Evolutionary conservation across 306 rosid species (phyloP).

Genomic region (Ammopiptanthus mongolicus): DNA sequence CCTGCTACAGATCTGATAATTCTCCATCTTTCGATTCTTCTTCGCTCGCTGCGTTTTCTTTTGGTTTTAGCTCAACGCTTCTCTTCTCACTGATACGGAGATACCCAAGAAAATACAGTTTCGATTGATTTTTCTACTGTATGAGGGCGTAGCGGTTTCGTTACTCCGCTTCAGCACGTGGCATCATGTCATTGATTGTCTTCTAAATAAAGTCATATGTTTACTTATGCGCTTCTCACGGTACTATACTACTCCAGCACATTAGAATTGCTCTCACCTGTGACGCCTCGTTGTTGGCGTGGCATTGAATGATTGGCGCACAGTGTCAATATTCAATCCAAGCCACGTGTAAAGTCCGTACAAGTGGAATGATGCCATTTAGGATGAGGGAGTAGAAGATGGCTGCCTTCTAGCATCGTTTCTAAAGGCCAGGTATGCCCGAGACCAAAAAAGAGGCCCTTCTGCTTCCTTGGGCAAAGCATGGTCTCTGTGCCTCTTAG

Average conservation of each 20-base stretch:
- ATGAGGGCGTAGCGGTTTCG: background rate
- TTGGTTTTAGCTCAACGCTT: background rate
- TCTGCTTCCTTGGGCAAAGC: too few species aligned
- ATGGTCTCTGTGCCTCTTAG: too few species aligned
- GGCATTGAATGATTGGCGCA: slow-evolving; percentile 15
- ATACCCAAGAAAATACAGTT: too few species aligned
- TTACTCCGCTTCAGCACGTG: slow-evolving; percentile 2
- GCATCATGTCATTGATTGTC: slow-evolving; percentile 1
- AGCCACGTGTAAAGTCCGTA: background rate
- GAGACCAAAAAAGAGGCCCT: too few species aligned
- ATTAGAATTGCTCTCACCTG: background rate
- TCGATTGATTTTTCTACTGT: background rate
- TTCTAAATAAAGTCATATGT: background rate
- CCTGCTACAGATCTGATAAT: slow-evolving; percentile 42
- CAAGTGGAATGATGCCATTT: background rate
- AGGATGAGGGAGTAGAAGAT: too few species aligned
- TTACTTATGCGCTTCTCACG: background rate
- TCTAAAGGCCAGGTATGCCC: too few species aligned
- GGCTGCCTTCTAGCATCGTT: too few species aligned
- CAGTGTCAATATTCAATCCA: background rate
- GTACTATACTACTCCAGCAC: background rate
- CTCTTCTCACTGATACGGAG: background rate
- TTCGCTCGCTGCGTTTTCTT: background rate
- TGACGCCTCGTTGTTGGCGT: slow-evolving; percentile 23
- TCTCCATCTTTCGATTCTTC: slow-evolving; percentile 31